Base-by-base conservation (phyloP, 1,284 basidiomycete genomes). In the Erythrobasidium hasegawianum region DNA sequence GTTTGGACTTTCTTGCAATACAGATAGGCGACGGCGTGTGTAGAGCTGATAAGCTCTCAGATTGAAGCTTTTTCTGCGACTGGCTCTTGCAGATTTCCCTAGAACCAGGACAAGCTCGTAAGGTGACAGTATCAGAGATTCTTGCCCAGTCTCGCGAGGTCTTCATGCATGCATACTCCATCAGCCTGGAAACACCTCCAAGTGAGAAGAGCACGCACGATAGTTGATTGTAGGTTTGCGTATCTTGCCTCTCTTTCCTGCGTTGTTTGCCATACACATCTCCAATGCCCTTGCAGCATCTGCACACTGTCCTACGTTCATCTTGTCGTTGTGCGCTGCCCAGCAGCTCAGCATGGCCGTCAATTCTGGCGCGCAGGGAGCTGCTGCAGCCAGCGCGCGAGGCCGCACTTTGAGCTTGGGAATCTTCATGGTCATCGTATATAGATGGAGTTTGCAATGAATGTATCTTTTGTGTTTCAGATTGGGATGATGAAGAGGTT, bases 301-400 rank as follows among this genome's bases (percentile, higher is more conserved):
- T 66, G 83, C 82, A 77, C 93, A 97, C 1, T 81, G 80, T 11
- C 73, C 72, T 10, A 81, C 79, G 22, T 85, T 86, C 72, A 83
- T 82, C 33, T 88, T 70, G 77, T 96, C 91, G 33, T 81, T 81
- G 2, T 85, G 83, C 16, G 87, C 86, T n/a, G 92, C 90, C 89
- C 90, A 95, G 79, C 93, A 97, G 53, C 86, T 85, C 41, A 97
- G 84, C 86, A 97, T 89, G 58, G 85, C 80, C 11, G 86, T 82
- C 66, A 96, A 82, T 77, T 93, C 87, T 26, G 84, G 79, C 14
- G 85, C 85, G 76, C 90, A 92, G 68, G 88, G 82, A 55, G 83
- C 84, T 50, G 81, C 79, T 53, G 81, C 78, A 80, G 71, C 70
- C 85, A 89, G 80, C 80, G 90, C 89, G 66, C 83, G 83, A 49